These are phyloP conservation scores for Komagataella kurtzmanii DNA, from an alignment of 805 yeast species.

Conservation along the genomic window DNA sequence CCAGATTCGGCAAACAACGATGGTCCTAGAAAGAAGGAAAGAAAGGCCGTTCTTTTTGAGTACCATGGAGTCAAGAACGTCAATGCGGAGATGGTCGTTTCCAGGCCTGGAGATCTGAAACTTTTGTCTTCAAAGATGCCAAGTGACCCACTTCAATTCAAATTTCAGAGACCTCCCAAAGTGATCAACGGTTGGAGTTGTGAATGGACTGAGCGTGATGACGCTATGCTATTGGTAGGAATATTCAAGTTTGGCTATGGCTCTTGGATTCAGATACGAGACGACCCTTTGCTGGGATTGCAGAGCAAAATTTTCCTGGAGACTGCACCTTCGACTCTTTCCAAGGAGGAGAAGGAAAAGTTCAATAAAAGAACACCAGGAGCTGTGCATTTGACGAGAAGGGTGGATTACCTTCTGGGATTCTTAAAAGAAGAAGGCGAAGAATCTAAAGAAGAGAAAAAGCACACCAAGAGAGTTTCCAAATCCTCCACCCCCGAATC, in stretches of 20 bases:
- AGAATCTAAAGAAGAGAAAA: conserved; percentile 5
- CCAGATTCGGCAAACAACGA: conserved; percentile 31
- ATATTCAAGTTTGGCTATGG: conserved; percentile 91
- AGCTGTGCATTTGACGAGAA: conserved; percentile 80
- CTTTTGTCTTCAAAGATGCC: conserved; percentile 41
- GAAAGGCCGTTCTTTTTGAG: conserved; percentile 82
- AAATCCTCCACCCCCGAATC: conserved; percentile 1
- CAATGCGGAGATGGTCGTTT: conserved; percentile 78
- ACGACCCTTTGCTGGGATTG: conserved; percentile 83
- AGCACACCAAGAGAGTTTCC: conserved; percentile 2
- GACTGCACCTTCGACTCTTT: conserved; percentile 11
- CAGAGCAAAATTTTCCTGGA: conserved; percentile 74
- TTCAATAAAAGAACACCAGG: conserved; percentile 66
- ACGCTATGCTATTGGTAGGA: conserved; percentile 78
- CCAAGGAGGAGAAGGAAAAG: conserved; percentile 22
- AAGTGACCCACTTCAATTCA: conserved; percentile 42
- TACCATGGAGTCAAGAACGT: conserved; percentile 77
- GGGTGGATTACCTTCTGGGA: conserved; percentile 75
- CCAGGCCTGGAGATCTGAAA: conserved; percentile 78
- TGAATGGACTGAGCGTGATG: conserved; percentile 74
- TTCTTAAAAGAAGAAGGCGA: conserved; percentile 35
- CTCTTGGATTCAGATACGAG: conserved; percentile 87
- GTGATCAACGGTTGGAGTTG: conserved; percentile 87
- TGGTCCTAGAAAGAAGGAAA: conserved; percentile 52
- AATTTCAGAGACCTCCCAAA: conserved; percentile 51